Base-by-base conservation (phyloP, 225 moss, liverwort and hornwort genomes). In the Pleurozium schreberi region DNA sequence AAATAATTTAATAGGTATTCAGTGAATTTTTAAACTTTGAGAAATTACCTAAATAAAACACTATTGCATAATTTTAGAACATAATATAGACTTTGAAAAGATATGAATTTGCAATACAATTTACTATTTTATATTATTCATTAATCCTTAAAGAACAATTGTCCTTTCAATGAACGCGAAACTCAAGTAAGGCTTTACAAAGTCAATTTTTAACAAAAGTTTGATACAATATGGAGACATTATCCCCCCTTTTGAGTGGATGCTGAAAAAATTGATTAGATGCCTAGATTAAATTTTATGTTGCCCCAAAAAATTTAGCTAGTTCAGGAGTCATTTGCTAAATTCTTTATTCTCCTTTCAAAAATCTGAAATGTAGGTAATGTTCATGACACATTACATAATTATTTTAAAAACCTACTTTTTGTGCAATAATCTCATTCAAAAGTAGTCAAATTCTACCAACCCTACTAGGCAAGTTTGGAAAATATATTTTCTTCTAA, bases 191-290 rank as follows among this genome's bases (percentile, higher is more conserved):
- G 3, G 0, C 26, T 38, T 9, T 36, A 53, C 15, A 2, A 34
- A 50, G 28, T 75, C 36, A 52, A 52, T 1, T 36, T 76, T 36
- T 36, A 8, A 23, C 2, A 23, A 76, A 21, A 34, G 5, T 75
- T 75, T 21, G 20, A 21, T 5, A 53, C 22, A 34, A 34, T 1
- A 21, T 75, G 8, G 2, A 0, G 8, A 36, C 22, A 76, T 36
- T 76, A n/a, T n/a, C 5, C 12, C 6, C 8, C 8, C 0, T 0
- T 0, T 2, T 0, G 1, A 6, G 14, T 0, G 1, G 7, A 3
- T 30, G 2, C 18, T 1, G 1, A 27, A 7, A 12, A 27, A 31
- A 21, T 14, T 15, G 2, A 77, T 50, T 34, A 5, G 11, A 76
- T 38, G 14, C 15, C 14, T 9, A 2, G 1, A 77, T 53, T 15